Percentiles rank a stretch among this genome's conserved stretches.
These are phyloP conservation scores for Carex littledalei DNA, from an alignment of 176 grass and related monocot species.

Conservation along the genomic window DNA sequence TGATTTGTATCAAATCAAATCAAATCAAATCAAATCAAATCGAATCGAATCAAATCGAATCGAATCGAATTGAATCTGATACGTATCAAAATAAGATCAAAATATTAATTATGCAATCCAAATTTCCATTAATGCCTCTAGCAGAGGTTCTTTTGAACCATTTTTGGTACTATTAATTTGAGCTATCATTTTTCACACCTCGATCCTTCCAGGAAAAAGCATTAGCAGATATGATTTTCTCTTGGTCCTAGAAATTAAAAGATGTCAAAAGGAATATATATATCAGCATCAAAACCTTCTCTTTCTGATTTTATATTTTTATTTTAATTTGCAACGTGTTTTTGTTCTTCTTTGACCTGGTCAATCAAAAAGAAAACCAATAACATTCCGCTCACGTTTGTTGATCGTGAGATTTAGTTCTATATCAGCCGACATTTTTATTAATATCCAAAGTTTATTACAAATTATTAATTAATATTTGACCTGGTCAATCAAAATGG, in stretches of 20 bases:
- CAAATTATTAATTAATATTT: too few relatives aligned
- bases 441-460: too few relatives aligned
- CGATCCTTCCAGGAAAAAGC: not conserved
- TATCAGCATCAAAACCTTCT: not conserved
- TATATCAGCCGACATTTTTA: too few relatives aligned
- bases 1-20: too few relatives aligned
- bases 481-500: too few relatives aligned
- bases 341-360: not conserved
- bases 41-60: too few relatives aligned
- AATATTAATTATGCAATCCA: too few relatives aligned
- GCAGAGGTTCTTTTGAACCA: not conserved
- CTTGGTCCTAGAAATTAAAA: not conserved
- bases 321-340: not conserved
- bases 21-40: too few relatives aligned
- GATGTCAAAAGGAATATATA: not conserved
- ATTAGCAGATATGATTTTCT: not conserved
- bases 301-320: not conserved
- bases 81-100: too few relatives aligned
- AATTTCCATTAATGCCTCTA: not conserved
- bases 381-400: not conserved
- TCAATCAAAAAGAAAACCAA: not conserved
- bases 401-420: too few relatives aligned
- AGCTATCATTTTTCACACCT: not conserved
- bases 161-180: not conserved
- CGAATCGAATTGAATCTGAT: too few relatives aligned